A percentile compares a stretch with the other conserved stretches of the same genome.
phyloP scores from a whole-genome alignment of 768 basidiomycete species.

The Erythrobasidium yunnanense region DNA sequence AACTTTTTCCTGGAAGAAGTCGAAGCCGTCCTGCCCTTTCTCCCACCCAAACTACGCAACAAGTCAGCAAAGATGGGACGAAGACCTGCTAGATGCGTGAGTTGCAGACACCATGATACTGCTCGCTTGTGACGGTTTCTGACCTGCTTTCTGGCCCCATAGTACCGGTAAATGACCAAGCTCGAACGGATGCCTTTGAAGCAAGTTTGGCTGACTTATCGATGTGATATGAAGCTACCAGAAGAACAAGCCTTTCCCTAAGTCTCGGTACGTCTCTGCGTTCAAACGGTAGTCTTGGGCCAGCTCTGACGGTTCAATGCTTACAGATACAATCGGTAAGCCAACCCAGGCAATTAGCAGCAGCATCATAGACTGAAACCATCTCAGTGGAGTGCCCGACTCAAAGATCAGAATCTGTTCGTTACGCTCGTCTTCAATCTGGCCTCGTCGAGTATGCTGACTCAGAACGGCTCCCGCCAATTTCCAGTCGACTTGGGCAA shows the following conservation, averaged over 20 bases:
- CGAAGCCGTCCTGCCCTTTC: not conserved
- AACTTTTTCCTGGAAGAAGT: no score
- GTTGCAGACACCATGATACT: not conserved
- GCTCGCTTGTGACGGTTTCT: not conserved
- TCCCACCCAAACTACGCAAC: not conserved
- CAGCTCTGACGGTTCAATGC: not conserved
- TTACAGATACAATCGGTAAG: no score
- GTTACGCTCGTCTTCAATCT: no score
- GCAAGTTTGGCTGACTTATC: not conserved
- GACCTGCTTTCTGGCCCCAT: no score
- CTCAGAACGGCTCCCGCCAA: no score
- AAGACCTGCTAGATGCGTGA: conserved; percentile 8
- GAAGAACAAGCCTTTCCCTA: conserved; percentile 83
- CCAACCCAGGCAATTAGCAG: no score
- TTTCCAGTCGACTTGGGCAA: conserved; percentile 54
- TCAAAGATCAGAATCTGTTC: conserved; percentile 97
- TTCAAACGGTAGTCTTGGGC: not conserved
- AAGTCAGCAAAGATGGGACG: conserved; percentile 16
- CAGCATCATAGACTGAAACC: not conserved
- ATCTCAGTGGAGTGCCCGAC: conserved; percentile 77
- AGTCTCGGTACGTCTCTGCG: conserved; percentile 73
- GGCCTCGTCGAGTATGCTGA: no score
- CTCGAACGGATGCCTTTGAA: no score
- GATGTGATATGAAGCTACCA: conserved; percentile 80
- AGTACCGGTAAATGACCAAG: no score